These are phyloP conservation scores for Ogataea pini DNA, from an alignment of 805 yeast genomes.

Conservation along the genomic window DNA sequence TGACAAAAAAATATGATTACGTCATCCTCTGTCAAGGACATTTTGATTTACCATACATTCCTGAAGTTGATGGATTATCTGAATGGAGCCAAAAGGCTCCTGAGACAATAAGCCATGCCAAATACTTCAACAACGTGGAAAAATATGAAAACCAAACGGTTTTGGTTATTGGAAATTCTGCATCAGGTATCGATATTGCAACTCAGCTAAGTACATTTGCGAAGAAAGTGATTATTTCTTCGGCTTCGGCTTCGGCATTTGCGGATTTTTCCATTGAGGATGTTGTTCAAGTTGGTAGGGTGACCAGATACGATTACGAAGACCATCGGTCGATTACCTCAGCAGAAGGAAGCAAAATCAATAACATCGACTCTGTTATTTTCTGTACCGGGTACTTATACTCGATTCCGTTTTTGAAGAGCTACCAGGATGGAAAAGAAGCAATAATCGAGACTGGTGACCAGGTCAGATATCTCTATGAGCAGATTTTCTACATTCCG, in stretches of 20 bases:
- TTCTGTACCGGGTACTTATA: constrained; percentile 78
- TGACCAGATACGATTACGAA: constrained; percentile 28
- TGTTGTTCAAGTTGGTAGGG: constrained; percentile 29
- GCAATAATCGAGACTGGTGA: constrained; percentile 37
- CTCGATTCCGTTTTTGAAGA: constrained; percentile 60
- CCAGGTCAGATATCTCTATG: constrained; percentile 41
- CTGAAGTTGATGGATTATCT: constrained; percentile 42
- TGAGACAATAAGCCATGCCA: constrained; percentile 43
- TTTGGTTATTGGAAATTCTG: constrained; percentile 47
- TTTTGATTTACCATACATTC: constrained; percentile 48
- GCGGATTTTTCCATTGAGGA: constrained; percentile 29
- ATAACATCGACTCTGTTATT: constrained; percentile 55
- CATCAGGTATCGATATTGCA: constrained; percentile 68
- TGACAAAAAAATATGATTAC: constrained; percentile 30
- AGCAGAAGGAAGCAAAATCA: constrained; percentile 47
- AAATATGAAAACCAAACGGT: constrained; percentile 39
- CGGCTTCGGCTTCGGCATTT: constrained; percentile 32
- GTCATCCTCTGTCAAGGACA: constrained; percentile 50
- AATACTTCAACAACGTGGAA: constrained; percentile 39
- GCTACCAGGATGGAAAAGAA: constrained; percentile 29
- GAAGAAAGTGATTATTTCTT: constrained; percentile 31
- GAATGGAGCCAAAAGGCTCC: constrained; percentile 36
- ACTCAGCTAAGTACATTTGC: constrained; percentile 35
- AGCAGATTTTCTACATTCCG: constrained; percentile 46
- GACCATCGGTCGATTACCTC: constrained; percentile 42